Evolutionary conservation across 257 asterid genomes (phyloP).

Genomic region (Gynochthodes officinalis): DNA sequence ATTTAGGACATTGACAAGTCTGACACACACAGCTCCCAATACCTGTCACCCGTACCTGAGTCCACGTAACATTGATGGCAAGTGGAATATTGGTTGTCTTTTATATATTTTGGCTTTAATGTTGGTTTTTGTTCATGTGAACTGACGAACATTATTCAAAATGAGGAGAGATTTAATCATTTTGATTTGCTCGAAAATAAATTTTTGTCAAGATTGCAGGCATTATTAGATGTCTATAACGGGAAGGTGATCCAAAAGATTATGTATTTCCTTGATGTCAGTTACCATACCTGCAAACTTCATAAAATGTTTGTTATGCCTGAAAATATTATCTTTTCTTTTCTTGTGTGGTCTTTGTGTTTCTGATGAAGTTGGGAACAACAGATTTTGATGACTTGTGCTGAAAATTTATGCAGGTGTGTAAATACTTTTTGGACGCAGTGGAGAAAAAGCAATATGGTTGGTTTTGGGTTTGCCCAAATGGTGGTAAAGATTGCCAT

Average conservation of each 20-base stretch:
- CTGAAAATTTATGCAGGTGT: conserved; percentile 47
- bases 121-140: neutral
- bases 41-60: too few relatives aligned
- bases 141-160: neutral
- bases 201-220: neutral
- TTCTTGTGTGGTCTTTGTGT: neutral
- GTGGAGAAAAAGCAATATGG: conserved; percentile 99
- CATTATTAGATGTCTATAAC: neutral
- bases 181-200: neutral
- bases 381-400: neutral
- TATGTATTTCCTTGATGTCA: neutral
- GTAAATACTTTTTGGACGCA: conserved; percentile 87
- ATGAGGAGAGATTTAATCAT: neutral
- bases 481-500: conserved; percentile 84
- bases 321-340: neutral
- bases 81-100: neutral
- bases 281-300: neutral
- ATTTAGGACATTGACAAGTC: too few relatives aligned
- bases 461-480: conserved; percentile 98
- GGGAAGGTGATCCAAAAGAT: neutral
- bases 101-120: neutral
- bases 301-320: neutral
- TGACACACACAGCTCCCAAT: too few relatives aligned
- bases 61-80: too few relatives aligned
- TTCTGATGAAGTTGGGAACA: neutral